Percentiles rank a stretch among this genome's conserved stretches.
phyloP scores from a whole-genome alignment of 257 asterid species.

The Solanum peruvianum region DNA sequence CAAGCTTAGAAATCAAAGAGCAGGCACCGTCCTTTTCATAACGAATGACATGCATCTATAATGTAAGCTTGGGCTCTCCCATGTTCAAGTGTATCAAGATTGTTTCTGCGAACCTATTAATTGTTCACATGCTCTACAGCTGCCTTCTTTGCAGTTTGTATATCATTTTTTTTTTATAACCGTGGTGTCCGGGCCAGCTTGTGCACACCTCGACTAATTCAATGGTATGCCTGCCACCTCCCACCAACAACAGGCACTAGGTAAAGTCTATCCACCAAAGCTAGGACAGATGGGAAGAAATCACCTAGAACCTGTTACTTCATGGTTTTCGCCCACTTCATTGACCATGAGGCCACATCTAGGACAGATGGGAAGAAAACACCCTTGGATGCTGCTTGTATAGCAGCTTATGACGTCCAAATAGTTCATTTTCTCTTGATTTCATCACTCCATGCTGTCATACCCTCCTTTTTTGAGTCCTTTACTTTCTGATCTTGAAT shows the following conservation, averaged over 20 bases:
- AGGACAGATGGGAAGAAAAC: too few relatives aligned
- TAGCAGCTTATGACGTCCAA: not conserved
- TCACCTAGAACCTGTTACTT: not conserved
- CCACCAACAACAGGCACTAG: not conserved
- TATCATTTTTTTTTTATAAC: not conserved
- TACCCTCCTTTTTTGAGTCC: not conserved
- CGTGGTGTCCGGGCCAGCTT: not conserved
- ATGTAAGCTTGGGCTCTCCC: not conserved
- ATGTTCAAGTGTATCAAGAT: not conserved
- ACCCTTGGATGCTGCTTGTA: not conserved
- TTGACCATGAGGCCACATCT: not conserved
- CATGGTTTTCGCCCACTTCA: not conserved
- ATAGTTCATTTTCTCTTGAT: not conserved
- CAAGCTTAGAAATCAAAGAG: not conserved
- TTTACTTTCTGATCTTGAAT: not conserved
- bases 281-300: not conserved
- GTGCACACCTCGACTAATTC: not conserved
- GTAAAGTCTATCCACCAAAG: not conserved
- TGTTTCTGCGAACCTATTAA: not conserved
- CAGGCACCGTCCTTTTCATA: not conserved
- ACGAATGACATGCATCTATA: not conserved
- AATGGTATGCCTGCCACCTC: not conserved
- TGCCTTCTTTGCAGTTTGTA: not conserved
- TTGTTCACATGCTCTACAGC: not conserved
- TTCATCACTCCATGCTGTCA: not conserved